A percentile compares a stretch with the other conserved stretches of the same genome.
These are phyloP conservation scores for Hypomyces perniciosus DNA, from an alignment of 2,329 filamentous ascomycete genomes.

Conservation along the genomic window DNA sequence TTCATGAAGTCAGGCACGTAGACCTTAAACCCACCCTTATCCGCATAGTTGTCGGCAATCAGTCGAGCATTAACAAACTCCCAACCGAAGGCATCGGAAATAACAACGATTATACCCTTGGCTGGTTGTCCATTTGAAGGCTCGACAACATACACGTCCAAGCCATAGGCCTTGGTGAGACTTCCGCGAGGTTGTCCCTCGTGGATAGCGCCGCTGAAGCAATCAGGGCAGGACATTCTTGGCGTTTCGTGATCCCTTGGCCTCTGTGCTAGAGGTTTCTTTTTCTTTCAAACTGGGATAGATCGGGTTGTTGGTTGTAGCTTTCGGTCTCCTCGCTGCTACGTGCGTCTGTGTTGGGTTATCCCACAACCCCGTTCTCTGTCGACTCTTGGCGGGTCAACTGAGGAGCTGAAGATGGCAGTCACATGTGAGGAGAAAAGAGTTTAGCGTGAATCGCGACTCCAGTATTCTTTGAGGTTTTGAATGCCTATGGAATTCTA, in stretches of 20 bases:
- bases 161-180: constrained; percentile 40
- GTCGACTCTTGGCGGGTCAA: too few relatives aligned
- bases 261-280: too few relatives aligned
- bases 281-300: too few relatives aligned
- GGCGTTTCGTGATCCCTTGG: neutral
- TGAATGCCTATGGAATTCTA: too few relatives aligned
- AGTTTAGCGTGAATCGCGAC: too few relatives aligned
- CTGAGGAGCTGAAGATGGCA: too few relatives aligned
- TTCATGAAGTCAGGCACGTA: constrained; percentile 53
- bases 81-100: constrained; percentile 53
- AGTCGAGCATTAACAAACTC: constrained; percentile 46
- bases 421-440: too few relatives aligned
- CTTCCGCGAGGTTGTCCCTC: constrained; percentile 38
- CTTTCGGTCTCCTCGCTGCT: too few relatives aligned
- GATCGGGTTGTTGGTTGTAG: too few relatives aligned
- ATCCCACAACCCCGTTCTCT: too few relatives aligned
- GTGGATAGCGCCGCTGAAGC: constrained; percentile 43
- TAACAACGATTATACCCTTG: constrained; percentile 46
- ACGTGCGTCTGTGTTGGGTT: too few relatives aligned
- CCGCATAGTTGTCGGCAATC: constrained; percentile 49
- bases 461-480: too few relatives aligned
- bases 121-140: constrained; percentile 23
- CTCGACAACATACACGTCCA: constrained; percentile 42
- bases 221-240: constrained; percentile 35
- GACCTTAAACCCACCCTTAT: constrained; percentile 42